Evolutionary conservation across 1,284 basidiomycete species (phyloP), one percentile per base, ranked within the genome.

Genomic region (Malassezia arunalokei): DNA sequence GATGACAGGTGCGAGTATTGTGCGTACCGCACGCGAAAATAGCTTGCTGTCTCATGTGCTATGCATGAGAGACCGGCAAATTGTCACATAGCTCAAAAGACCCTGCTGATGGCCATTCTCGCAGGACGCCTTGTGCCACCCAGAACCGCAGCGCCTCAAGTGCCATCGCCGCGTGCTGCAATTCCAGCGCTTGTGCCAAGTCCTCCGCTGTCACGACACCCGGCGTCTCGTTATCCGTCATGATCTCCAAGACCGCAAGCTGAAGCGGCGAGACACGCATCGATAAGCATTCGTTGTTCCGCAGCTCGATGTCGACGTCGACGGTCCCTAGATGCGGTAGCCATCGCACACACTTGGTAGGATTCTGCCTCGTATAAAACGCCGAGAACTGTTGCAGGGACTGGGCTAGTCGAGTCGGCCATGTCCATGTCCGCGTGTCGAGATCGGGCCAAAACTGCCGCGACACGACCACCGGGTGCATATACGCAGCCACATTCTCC

Each of bases 371-470:
- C 30, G 59, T 58, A 37, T 50, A 61, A 24, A 31, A 38, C 0
- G 17, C 7, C 0, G 43, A 46, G 39, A 58, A 69, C 32, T 54
- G 48, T 1, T 65, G 54, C 43, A 64, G 56, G 17, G 64, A 61
- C 8, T 51, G 39, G 9, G 49, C 50, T 42, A 68, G 58, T 11
- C 62, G 58, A 0, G 49, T 54, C 9, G 66, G 66, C 17, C 66
- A 46, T 12, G 63, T 64, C 46, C 62, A 62, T n/a, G 57, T 49
- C 8, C 54, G 42, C 14, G 47, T 49, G 12, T 55, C 51, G 2
- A 56, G 50, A 17, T 62, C 66, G 1, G 70, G 70, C 70, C 70
- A 72, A 42, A 70, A 72, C 47, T 72, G 70, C 3, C 66, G 46
- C 15, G 65, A 68, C 1, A 68, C 51, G 8, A 72, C 61, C 42